Base-by-base conservation (phyloP, 371 early-diverging fungal species). In the Nematocida homosporus region DNA sequence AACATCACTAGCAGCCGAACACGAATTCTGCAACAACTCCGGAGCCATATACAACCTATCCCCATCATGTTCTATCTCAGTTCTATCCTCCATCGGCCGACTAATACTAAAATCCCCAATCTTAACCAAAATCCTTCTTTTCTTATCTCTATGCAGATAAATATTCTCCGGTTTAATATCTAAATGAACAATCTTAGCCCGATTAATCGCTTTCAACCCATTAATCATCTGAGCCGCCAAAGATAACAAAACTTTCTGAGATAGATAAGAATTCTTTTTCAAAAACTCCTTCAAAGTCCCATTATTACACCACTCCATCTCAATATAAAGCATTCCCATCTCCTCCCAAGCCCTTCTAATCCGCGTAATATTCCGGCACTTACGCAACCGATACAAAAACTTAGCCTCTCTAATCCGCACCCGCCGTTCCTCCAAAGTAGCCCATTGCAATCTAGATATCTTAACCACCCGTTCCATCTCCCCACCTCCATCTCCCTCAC, bases 21-120 rank as follows among this genome's bases (percentile, higher is more conserved):
- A 91, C 6, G 82, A 78, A 56, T 89, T 90, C 48, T 85, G 77
- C 56, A 94, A 80, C 20, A 93, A 81, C 81, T 96, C 97, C 0
- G 92, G 92, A 1, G 95, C 94, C 86, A 96, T 88, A 69, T 96
- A 96, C 40, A 86, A 86, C 75, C 93, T 88, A 84, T 96, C 97
- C 0, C 97, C 97, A 82, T 96, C 96, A 86, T 37, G 81, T 76
- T 35, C 83, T 81, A 81, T 69, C 68, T 82, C 82, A 6, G 61
- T 51, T 10, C 8, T 2, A 35, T 47, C 59, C 10, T 59, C 65
- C 18, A 51, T 53, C 10, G 57, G 61, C 48, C 75, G 66, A 47
- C 66, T 67, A 34, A 83, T 83, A 27, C 78, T 69, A 63, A 83
- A 79, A 64, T 83, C 83, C 35, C 81, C 78, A 27, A 83, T 75